phyloP scores from a whole-genome alignment of 148 eudicot species.

The Chenopodium formosanum region DNA sequence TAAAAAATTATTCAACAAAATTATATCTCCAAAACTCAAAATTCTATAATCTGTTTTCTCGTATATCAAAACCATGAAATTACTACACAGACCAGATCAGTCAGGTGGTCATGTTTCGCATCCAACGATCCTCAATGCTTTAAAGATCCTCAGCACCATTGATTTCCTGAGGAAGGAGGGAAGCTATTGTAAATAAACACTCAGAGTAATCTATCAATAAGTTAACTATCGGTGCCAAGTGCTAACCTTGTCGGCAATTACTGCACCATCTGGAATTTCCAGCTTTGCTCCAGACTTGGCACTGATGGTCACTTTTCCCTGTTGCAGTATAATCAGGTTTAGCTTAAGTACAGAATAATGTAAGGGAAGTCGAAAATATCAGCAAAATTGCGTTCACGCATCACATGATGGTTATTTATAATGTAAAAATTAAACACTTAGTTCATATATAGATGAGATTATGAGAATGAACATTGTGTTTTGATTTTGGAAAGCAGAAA shows the following conservation, averaged over 20 bases:
- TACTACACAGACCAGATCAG: conserved; percentile 3
- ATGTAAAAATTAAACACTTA: not conserved
- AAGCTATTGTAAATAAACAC: not conserved
- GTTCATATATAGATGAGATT: not conserved
- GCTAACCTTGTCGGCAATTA: conserved; percentile 69
- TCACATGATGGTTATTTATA: not conserved
- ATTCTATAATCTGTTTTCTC: not conserved
- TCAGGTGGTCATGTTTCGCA: conserved; percentile 2
- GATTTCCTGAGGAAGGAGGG: conserved; percentile 51
- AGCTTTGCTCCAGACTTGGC: conserved; percentile 78
- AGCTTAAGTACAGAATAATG: not conserved
- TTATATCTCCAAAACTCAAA: conserved; percentile 1
- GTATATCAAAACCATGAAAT: conserved; percentile 5
- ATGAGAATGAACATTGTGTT: not conserved
- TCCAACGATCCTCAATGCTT: conserved; percentile 7
- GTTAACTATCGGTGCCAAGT: not conserved
- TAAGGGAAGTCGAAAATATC: not conserved
- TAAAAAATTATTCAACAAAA: conserved; percentile 12
- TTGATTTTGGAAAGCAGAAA: not conserved
- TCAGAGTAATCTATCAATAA: not conserved
- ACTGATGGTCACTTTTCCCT: conserved; percentile 76
- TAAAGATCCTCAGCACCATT: conserved; percentile 63
- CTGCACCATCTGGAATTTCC: conserved; percentile 86
- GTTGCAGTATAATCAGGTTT: not conserved
- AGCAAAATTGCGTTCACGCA: not conserved